phyloP scores from a whole-genome alignment of 805 yeast genomes.

The Saturnispora dispora region DNA sequence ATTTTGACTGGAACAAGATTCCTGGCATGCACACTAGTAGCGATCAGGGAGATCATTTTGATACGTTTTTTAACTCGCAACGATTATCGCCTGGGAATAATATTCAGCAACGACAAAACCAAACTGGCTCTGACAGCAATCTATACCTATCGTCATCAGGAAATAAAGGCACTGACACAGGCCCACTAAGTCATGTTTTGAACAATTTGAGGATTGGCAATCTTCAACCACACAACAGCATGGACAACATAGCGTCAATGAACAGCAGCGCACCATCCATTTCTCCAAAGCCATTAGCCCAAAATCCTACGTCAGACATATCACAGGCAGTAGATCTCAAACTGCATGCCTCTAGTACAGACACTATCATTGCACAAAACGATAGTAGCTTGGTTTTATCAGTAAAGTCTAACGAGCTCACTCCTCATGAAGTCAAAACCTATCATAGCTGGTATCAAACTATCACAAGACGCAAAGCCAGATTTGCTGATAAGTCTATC shows the following conservation, averaged over 20 bases:
- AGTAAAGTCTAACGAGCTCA: conserved; percentile 55
- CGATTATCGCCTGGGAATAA: not conserved
- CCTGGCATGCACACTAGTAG: conserved; percentile 13
- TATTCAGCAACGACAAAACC: not conserved
- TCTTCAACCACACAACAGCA: conserved; percentile 1
- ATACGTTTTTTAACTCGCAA: not conserved
- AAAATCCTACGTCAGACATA: not conserved
- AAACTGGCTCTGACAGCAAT: not conserved
- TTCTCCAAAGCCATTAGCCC: not conserved
- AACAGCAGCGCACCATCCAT: not conserved
- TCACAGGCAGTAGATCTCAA: conserved; percentile 4
- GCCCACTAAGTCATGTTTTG: conserved; percentile 2
- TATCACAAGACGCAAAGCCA: conserved; percentile 52
- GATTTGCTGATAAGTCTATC: conserved; percentile 47
- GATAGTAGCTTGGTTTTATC: conserved; percentile 50
- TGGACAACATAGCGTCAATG: conserved; percentile 5
- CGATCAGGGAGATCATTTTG: not conserved
- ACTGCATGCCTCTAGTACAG: conserved; percentile 21
- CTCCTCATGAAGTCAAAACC: conserved; percentile 71
- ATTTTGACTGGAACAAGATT: conserved; percentile 19
- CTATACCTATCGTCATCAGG: not conserved
- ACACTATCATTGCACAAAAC: conserved; percentile 21
- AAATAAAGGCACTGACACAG: not conserved
- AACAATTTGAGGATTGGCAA: not conserved
- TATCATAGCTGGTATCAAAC: conserved; percentile 93